A percentile compares a stretch with the other conserved stretches of the same genome.
Evolutionary conservation across 345 rosid species (phyloP).

Genomic region (Arabidopsis suecica): DNA sequence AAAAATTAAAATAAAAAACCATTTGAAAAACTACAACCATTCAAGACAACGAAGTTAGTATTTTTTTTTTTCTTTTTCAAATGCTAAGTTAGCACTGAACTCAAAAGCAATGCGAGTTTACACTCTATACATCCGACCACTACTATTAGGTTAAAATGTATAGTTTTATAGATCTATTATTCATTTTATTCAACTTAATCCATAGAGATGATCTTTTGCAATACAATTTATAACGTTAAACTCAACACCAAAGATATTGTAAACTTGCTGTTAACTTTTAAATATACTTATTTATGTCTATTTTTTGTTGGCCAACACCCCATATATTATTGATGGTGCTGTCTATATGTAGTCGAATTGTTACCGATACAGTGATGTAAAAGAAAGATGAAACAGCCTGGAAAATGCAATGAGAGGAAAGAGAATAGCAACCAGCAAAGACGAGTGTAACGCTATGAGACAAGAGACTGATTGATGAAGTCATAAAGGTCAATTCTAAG

Average conservation of each 20-base stretch:
- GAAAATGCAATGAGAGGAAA: constrained; percentile 17
- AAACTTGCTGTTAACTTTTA: background rate
- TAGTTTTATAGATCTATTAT: background rate
- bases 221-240: background rate
- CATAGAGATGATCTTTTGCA: background rate
- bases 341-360: constrained; percentile 29
- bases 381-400: constrained; percentile 35
- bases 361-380: constrained; percentile 22
- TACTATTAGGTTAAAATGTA: background rate
- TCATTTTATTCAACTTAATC: background rate
- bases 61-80: too few species aligned
- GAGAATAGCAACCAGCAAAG: constrained; percentile 26
- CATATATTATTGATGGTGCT: background rate
- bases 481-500: constrained; percentile 32
- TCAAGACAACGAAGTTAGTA: too few species aligned
- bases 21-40: too few species aligned
- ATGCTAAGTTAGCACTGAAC: too few species aligned
- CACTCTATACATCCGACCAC: background rate
- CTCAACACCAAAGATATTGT: background rate
- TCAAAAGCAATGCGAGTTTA: background rate
- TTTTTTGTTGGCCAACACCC: too few species aligned
- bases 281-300: too few species aligned
- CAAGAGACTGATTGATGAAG: constrained; percentile 41
- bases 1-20: too few species aligned
- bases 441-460: constrained; percentile 34